Evolutionary conservation across 805 yeast genomes (phyloP).

Genomic region (Saccharomycopsis olivae): DNA sequence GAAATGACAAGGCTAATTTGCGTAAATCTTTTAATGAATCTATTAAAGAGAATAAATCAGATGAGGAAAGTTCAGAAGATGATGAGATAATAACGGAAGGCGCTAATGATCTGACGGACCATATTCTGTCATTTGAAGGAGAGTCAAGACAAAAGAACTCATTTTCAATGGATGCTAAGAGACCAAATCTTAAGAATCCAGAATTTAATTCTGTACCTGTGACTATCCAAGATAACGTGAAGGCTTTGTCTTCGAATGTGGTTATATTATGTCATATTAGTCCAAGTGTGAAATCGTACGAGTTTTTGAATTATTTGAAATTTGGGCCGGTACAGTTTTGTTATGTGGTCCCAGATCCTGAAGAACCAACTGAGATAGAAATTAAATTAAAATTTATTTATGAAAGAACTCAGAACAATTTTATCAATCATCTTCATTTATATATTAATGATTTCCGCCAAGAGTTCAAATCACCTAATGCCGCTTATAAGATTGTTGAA

Average conservation of each 20-base stretch:
- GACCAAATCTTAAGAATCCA: not conserved
- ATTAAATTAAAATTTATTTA: constrained; percentile 17
- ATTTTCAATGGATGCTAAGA: too few species aligned
- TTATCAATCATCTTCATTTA: constrained; percentile 13
- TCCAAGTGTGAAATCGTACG: constrained; percentile 8
- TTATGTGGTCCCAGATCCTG: not conserved
- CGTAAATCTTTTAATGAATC: not conserved
- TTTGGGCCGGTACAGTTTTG: constrained; percentile 19
- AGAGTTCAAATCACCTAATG: constrained; percentile 15
- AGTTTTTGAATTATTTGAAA: constrained; percentile 16
- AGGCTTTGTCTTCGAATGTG: constrained; percentile 10
- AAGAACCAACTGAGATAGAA: constrained; percentile 1
- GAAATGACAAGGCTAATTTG: not conserved
- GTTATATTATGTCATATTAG: constrained; percentile 12
- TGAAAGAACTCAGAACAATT: constrained; percentile 14
- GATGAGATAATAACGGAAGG: constrained; percentile 7
- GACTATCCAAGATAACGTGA: not conserved
- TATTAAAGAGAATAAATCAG: not conserved
- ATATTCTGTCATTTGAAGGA: not conserved
- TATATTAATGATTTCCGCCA: constrained; percentile 14
- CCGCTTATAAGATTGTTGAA: constrained; percentile 12
- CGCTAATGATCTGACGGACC: not conserved
- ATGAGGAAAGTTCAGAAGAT: constrained; percentile 4
- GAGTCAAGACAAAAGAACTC: not conserved
- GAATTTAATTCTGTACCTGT: constrained; percentile 2